These are phyloP conservation scores for Hymenoscyphus repandus DNA, from an alignment of 2,329 filamentous ascomycete species.

Conservation along the genomic window DNA sequence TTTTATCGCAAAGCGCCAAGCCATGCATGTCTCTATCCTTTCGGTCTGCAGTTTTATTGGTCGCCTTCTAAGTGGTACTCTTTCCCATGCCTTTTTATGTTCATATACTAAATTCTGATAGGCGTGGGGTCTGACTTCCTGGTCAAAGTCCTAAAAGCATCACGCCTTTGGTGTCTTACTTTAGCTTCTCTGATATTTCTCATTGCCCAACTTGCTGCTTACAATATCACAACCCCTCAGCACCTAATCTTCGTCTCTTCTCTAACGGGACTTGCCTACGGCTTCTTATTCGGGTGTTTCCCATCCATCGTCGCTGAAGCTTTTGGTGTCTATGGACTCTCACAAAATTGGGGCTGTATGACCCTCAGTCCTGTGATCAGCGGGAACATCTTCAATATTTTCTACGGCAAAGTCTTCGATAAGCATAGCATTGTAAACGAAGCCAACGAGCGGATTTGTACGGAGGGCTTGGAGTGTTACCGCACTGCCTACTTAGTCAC, in stretches of 20 bases:
- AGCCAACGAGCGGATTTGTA: slow-evolving; percentile 68
- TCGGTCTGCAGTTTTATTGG: slow-evolving; percentile 83
- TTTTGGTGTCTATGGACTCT: slow-evolving; percentile 84
- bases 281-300: slow-evolving; percentile 89
- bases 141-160: slow-evolving; percentile 73
- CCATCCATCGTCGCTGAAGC: slow-evolving; percentile 84
- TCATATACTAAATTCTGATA: slow-evolving; percentile 28
- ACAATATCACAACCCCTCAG: slow-evolving; percentile 71
- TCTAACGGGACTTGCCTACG: slow-evolving; percentile 84
- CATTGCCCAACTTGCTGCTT: slow-evolving; percentile 69
- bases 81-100: not conserved
- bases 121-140: slow-evolving; percentile 89
- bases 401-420: slow-evolving; percentile 84
- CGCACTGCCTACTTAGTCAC: slow-evolving; percentile 75
- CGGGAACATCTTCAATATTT: slow-evolving; percentile 87
- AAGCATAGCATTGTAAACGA: slow-evolving; percentile 64
- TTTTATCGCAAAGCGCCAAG: slow-evolving; percentile 75
- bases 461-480: slow-evolving; percentile 77
- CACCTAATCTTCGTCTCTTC: slow-evolving; percentile 72
- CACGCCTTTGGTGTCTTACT: slow-evolving; percentile 87
- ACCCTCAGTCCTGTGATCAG: slow-evolving; percentile 82
- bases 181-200: slow-evolving; percentile 73
- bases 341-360: slow-evolving; percentile 96
- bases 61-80: slow-evolving; percentile 67
- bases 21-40: slow-evolving; percentile 91